Evolutionary conservation across 257 asterid species (phyloP).

Genomic region (Cruciata laevipes): DNA sequence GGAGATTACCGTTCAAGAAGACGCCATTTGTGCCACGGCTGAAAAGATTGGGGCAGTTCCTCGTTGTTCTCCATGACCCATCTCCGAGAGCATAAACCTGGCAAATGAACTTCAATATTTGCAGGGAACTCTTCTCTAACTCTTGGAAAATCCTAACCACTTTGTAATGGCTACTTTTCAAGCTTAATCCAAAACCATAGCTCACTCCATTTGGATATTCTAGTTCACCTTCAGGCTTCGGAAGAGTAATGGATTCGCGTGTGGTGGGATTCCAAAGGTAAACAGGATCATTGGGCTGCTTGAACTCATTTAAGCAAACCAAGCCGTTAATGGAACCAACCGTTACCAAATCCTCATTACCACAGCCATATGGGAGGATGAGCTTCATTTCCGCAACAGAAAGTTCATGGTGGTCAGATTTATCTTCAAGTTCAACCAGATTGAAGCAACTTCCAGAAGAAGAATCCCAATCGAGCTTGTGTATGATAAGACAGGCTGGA

Average conservation of each 20-base stretch:
- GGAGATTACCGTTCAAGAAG: slow-evolving; percentile 32
- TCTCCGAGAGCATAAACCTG: slow-evolving; percentile 40
- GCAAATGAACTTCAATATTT: slow-evolving; percentile 14
- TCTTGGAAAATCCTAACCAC: slow-evolving; percentile 43
- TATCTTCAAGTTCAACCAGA: slow-evolving; percentile 21
- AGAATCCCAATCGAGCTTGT: not conserved
- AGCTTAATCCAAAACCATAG: slow-evolving; percentile 40
- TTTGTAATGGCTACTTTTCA: slow-evolving; percentile 22
- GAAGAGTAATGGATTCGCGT: slow-evolving; percentile 25
- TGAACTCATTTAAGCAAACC: slow-evolving; percentile 15
- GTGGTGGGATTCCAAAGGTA: slow-evolving; percentile 38
- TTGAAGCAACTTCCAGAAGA: not conserved
- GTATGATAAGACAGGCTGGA: slow-evolving; percentile 19
- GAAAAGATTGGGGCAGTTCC: slow-evolving; percentile 23
- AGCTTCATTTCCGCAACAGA: slow-evolving; percentile 1
- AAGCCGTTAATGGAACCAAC: slow-evolving; percentile 26
- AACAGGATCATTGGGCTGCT: not conserved
- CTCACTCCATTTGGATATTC: slow-evolving; percentile 13
- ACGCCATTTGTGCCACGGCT: slow-evolving; percentile 24
- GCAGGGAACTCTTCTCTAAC: not conserved
- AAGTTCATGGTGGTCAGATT: slow-evolving; percentile 15
- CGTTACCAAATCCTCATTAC: not conserved
- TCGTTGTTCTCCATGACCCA: slow-evolving; percentile 16
- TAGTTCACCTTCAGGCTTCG: slow-evolving; percentile 2
- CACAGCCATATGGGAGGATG: not conserved